phyloP scores from a whole-genome alignment of 2,329 filamentous ascomycete genomes.

The Neofusicoccum umdonicola region DNA sequence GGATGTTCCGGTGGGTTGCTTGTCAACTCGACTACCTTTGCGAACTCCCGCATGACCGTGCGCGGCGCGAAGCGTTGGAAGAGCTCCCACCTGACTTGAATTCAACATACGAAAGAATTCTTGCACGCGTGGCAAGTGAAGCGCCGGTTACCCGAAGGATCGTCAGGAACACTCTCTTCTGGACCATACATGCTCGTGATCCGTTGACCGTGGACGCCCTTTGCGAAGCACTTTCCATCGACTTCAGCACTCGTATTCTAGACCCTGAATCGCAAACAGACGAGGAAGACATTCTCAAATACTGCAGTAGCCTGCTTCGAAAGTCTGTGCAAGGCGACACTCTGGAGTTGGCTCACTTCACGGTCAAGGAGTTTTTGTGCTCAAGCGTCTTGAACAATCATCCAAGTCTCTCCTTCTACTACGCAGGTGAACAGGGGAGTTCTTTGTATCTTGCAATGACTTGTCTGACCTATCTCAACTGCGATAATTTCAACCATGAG shows the following conservation, averaged over 20 bases:
- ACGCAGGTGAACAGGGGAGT: too few relatives aligned
- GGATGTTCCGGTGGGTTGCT: constrained; percentile 6
- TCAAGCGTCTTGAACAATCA: background rate
- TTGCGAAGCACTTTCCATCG: background rate
- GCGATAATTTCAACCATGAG: background rate
- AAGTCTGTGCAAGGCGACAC: background rate
- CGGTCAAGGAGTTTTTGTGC: background rate
- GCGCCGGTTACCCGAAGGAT: background rate
- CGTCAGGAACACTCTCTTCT: background rate
- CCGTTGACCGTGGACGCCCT: background rate
- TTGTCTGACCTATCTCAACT: background rate
- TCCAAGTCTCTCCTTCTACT: background rate
- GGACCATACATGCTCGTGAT: background rate
- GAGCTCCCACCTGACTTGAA: background rate
- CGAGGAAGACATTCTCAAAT: background rate
- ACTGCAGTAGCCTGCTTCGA: background rate
- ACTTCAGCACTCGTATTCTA: background rate
- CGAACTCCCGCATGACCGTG: background rate
- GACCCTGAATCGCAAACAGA: background rate
- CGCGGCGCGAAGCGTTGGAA: background rate
- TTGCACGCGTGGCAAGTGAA: background rate
- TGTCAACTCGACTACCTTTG: constrained; percentile 1
- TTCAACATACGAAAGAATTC: background rate
- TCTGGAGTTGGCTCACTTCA: background rate
- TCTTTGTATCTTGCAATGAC: background rate